phyloP scores from a whole-genome alignment of 495 filamentous ascomycete species.

The Chaetomidium leptoderma region DNA sequence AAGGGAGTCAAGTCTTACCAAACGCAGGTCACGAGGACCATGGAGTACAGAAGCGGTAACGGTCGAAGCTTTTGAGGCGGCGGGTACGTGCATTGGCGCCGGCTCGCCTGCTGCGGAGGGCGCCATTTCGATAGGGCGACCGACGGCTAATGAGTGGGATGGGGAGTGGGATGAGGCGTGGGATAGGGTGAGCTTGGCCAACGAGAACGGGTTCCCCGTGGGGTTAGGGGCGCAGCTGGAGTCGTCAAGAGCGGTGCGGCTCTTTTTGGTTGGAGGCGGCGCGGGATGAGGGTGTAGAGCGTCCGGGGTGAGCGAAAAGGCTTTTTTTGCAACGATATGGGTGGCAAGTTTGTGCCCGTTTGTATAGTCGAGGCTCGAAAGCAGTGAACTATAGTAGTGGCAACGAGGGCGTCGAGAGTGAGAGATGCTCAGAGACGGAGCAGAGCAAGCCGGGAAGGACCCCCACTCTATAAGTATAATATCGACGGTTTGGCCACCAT shows the following conservation, averaged over 20 bases:
- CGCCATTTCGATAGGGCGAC: constrained; percentile 42
- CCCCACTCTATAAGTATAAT: constrained; percentile 32
- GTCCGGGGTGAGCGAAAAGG: neutral
- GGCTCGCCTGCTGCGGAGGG: constrained; percentile 42
- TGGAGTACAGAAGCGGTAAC: constrained; percentile 50
- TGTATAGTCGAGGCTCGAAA: neutral
- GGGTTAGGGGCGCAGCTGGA: constrained; percentile 21
- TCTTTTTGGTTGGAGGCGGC: constrained; percentile 12
- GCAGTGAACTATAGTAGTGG: neutral
- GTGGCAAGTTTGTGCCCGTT: constrained; percentile 3
- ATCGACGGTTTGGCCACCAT: constrained; percentile 29
- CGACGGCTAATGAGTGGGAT: constrained; percentile 31
- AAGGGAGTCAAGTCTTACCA: constrained; percentile 39
- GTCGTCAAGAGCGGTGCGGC: constrained; percentile 13
- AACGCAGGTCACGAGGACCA: constrained; percentile 47
- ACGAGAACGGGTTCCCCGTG: constrained; percentile 24
- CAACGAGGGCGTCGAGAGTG: neutral
- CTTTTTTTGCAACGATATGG: neutral
- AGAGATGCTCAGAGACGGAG: constrained; percentile 14
- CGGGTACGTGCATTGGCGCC: constrained; percentile 44
- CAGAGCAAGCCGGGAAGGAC: constrained; percentile 19
- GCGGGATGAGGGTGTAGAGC: constrained; percentile 17
- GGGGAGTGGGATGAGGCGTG: constrained; percentile 21
- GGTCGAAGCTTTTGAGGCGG: constrained; percentile 39
- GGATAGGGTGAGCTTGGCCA: constrained; percentile 27